These are phyloP conservation scores for Heterobasidion irregulare DNA, from an alignment of 1,284 basidiomycete species.

Conservation along the genomic window DNA sequence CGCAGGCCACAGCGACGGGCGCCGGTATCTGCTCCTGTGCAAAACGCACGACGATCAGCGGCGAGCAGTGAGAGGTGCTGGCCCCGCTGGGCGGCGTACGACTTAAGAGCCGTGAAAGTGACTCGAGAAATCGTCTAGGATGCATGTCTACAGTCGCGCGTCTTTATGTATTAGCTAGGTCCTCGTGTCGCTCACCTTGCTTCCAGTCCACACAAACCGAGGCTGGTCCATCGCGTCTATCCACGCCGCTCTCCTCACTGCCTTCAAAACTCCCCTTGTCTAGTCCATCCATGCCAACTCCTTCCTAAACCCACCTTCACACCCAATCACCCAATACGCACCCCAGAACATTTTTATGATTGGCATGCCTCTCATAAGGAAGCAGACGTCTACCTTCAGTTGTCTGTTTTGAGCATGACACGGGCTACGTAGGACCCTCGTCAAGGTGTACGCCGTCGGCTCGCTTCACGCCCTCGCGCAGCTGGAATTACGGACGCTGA, in stretches of 20 bases:
- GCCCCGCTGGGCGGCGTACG: conserved; percentile 70
- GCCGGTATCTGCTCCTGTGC: too few relatives aligned
- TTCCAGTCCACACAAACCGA: conserved; percentile 4
- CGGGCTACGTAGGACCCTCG: too few relatives aligned
- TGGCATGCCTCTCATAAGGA: conserved; percentile 70
- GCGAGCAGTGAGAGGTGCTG: conserved; percentile 87
- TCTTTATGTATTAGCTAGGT: too few relatives aligned
- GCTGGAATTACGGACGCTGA: too few relatives aligned
- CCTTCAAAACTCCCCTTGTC: too few relatives aligned
- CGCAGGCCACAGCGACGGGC: too few relatives aligned
- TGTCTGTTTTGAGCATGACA: too few relatives aligned
- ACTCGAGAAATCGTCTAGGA: conserved; percentile 53
- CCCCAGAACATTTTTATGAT: conserved; percentile 91
- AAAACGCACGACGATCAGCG: conserved; percentile 25
- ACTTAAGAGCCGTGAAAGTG: conserved; percentile 57
- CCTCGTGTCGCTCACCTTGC: background rate
- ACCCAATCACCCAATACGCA: conserved; percentile 75
- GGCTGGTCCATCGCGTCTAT: conserved; percentile 25
- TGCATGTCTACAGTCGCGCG: conserved; percentile 55
- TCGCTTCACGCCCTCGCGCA: too few relatives aligned
- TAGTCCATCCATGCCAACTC: conserved; percentile 20
- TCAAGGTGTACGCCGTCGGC: too few relatives aligned
- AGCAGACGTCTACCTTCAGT: too few relatives aligned
- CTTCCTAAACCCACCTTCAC: conserved; percentile 33
- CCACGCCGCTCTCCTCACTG: conserved; percentile 6